phyloP scores from a whole-genome alignment of 768 basidiomycete species.

The Phaffia australis region DNA sequence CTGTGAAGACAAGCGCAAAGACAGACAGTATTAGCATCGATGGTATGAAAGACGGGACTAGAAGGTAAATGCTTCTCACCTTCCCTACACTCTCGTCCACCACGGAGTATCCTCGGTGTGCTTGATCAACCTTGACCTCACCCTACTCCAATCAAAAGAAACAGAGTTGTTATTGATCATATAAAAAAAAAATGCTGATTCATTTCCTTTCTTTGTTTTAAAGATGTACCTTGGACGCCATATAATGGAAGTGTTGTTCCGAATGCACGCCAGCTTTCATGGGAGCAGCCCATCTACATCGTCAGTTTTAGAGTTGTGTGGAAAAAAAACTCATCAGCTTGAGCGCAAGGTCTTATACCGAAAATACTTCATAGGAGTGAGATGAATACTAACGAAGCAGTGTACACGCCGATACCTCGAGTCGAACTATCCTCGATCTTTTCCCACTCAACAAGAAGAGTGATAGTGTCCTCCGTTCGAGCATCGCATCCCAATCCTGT shows the following conservation, averaged over 20 bases:
- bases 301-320: background rate
- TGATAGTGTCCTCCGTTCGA: constrained; percentile 88
- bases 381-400: constrained; percentile 48
- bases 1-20: background rate
- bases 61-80: constrained; percentile 41
- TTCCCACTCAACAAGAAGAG: constrained; percentile 88
- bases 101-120: constrained; percentile 84
- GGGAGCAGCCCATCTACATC: constrained; percentile 66
- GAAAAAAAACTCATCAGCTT: too few relatives aligned
- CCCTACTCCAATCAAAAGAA: too few relatives aligned
- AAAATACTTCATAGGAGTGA: too few relatives aligned
- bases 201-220: too few relatives aligned
- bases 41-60: background rate
- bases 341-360: too few relatives aligned
- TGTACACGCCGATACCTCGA: constrained; percentile 77
- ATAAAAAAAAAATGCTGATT: too few relatives aligned
- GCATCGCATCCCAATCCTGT: constrained; percentile 45
- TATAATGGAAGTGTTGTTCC: constrained; percentile 50
- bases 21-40: background rate
- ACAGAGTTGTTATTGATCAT: too few relatives aligned
- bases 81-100: constrained; percentile 77
- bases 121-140: constrained; percentile 84
- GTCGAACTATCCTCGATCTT: constrained; percentile 62
- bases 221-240: constrained; percentile 13
- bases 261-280: constrained; percentile 76